phyloP scores from a whole-genome alignment of 768 basidiomycete species.

The Leccinum boreale region DNA sequence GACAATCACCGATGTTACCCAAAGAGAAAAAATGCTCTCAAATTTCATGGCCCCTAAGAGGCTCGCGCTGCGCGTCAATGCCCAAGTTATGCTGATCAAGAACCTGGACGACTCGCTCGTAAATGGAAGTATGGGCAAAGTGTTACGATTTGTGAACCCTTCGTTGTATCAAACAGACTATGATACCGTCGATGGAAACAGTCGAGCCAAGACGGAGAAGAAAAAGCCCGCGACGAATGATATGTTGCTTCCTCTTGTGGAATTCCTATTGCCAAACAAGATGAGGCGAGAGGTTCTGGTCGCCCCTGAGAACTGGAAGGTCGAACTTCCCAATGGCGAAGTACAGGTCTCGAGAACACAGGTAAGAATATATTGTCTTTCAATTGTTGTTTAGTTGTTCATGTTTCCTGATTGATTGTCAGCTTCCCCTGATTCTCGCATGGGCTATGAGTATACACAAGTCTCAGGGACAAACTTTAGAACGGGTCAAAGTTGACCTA shows the following conservation, averaged over 20 bases:
- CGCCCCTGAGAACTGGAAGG: constrained; percentile 75
- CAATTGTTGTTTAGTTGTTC: neutral
- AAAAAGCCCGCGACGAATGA: constrained; percentile 27
- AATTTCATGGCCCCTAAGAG: constrained; percentile 87
- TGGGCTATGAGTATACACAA: constrained; percentile 99
- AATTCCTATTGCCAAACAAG: constrained; percentile 65
- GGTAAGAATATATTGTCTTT: constrained; percentile 40
- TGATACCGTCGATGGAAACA: constrained; percentile 34
- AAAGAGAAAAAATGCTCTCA: constrained; percentile 72
- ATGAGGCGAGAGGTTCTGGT: constrained; percentile 54
- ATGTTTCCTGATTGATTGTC: constrained; percentile 1
- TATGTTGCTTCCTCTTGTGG: constrained; percentile 67
- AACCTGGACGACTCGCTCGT: constrained; percentile 89
- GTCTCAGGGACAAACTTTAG: constrained; percentile 94
- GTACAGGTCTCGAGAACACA: constrained; percentile 76
- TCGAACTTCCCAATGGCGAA: constrained; percentile 84
- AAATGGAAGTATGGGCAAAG: constrained; percentile 90
- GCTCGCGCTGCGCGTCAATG: constrained; percentile 71
- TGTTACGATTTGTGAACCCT: constrained; percentile 70
- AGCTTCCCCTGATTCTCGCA: constrained; percentile 85
- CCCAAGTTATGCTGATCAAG: constrained; percentile 96
- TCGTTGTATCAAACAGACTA: constrained; percentile 41
- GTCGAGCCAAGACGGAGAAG: constrained; percentile 34
- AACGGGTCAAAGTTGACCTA: constrained; percentile 92
- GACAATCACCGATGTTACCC: constrained; percentile 43